These are phyloP conservation scores for Kwoniella europaea DNA, from an alignment of 768 basidiomycete genomes.

Conservation along the genomic window DNA sequence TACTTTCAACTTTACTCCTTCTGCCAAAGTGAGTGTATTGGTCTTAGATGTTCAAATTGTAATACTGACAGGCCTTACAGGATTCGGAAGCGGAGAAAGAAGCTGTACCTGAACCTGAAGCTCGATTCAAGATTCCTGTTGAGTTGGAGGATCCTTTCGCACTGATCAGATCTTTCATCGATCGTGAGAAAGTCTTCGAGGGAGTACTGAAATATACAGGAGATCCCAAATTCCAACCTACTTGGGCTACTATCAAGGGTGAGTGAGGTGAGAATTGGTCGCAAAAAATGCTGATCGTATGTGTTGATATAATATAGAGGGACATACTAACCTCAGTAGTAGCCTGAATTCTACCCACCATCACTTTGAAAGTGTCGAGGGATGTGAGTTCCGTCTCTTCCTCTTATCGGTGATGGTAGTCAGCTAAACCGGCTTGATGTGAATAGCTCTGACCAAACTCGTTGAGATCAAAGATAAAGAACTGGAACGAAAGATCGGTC, in stretches of 20 bases:
- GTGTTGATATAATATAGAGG: background rate
- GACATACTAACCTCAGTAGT: background rate
- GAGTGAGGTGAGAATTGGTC: background rate
- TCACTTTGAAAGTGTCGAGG: background rate
- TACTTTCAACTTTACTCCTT: slow-evolving; percentile 15
- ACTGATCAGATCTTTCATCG: background rate
- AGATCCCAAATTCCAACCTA: background rate
- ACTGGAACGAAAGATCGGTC: slow-evolving; percentile 8
- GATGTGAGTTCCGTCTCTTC: background rate
- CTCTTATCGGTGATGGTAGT: background rate
- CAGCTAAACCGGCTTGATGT: background rate
- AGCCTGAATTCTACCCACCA: background rate
- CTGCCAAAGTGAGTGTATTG: background rate
- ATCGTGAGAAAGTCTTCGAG: slow-evolving; percentile 4
- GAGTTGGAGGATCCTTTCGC: background rate
- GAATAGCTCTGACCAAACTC: slow-evolving; percentile 1
- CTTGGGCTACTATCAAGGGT: slow-evolving; percentile 2
- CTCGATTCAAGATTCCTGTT: slow-evolving; percentile 12
- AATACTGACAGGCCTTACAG: background rate
- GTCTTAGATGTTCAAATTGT: background rate
- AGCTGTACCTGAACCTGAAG: background rate
- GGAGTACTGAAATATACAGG: background rate
- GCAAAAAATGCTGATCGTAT: too few species aligned
- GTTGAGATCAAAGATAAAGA: slow-evolving; percentile 15
- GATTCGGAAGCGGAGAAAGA: background rate